These are phyloP conservation scores for Cladosporium sp. DNA, from an alignment of 2,329 filamentous ascomycete species.

Conservation along the genomic window DNA sequence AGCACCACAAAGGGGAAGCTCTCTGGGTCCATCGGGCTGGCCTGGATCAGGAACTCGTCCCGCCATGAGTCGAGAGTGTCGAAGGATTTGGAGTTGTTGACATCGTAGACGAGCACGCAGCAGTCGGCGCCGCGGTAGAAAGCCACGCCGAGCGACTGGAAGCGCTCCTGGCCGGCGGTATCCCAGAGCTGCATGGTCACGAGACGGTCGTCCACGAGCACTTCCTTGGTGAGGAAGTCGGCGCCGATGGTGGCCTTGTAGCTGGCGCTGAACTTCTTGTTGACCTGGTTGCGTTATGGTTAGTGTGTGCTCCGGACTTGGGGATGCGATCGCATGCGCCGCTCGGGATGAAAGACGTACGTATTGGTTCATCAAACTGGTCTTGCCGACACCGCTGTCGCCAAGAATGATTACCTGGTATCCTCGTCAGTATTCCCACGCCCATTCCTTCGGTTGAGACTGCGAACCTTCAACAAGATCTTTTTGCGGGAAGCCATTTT, in stretches of 20 bases:
- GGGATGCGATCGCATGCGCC: not conserved
- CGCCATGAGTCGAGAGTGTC: conserved; percentile 98
- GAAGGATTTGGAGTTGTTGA: conserved; percentile 99
- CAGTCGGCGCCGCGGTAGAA: conserved; percentile 98
- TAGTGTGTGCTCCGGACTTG: not conserved
- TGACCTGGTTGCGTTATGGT: conserved; percentile 65
- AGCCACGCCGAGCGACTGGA: conserved; percentile 93
- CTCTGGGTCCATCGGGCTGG: conserved; percentile 91
- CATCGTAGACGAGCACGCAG: conserved; percentile 96
- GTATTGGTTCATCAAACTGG: conserved; percentile 99
- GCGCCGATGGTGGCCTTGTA: conserved; percentile 99
- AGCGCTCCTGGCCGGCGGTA: conserved; percentile 93
- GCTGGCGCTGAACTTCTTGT: conserved; percentile 99
- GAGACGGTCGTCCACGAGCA: conserved; percentile 92
- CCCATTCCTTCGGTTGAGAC: not conserved
- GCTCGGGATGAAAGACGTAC: conserved; percentile 56
- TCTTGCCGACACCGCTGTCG: conserved; percentile 98
- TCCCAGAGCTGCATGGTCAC: conserved; percentile 99
- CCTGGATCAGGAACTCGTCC: conserved; percentile 97
- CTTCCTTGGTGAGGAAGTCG: conserved; percentile 97
- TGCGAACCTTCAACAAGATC: conserved; percentile 39
- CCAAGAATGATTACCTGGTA: conserved; percentile 94
- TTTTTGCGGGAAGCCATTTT: conserved; percentile 42
- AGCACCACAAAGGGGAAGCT: conserved; percentile 98
- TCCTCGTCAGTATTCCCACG: conserved; percentile 23